Percentiles rank a stretch among this genome's conserved stretches.
Conservation (phyloP, 805 yeast genomes). For the Wickerhamiella nectarea region DNA sequence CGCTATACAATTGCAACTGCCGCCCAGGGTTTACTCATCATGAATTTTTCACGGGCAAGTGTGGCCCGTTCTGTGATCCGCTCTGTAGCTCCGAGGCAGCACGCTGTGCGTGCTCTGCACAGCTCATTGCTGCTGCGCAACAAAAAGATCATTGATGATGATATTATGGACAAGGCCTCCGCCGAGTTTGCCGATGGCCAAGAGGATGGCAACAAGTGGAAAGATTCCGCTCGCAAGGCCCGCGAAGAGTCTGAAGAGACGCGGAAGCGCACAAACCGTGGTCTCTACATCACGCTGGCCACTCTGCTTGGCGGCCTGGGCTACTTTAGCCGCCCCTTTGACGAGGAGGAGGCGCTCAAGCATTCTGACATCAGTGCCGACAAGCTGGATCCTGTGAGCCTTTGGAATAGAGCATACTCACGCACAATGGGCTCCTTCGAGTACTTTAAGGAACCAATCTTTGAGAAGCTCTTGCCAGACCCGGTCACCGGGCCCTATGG, state of each 20-base stretch:
- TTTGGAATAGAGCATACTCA: conserved; percentile 55
- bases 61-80: not conserved
- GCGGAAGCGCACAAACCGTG: conserved; percentile 57
- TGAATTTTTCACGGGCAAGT: conserved; percentile 7
- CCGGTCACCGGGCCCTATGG: conserved; percentile 84
- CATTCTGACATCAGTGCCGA: conserved; percentile 49
- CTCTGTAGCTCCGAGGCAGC: not conserved
- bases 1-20: no score
- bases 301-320: conserved; percentile 28
- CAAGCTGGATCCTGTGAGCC: conserved; percentile 40
- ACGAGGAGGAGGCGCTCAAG: conserved; percentile 55
- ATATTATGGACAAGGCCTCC: conserved; percentile 71
- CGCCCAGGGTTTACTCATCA: conserved; percentile 1
- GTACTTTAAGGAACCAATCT: conserved; percentile 85
- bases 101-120: not conserved
- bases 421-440: conserved; percentile 65
- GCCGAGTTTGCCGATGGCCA: conserved; percentile 35
- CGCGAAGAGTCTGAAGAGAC: conserved; percentile 27
- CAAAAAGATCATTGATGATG: conserved; percentile 43
- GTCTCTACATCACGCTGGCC: conserved; percentile 41
- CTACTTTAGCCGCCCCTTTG: conserved; percentile 78
- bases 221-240: conserved; percentile 34
- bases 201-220: conserved; percentile 30
- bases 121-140: not conserved
- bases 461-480: conserved; percentile 85